phyloP scores from a whole-genome alignment of 2,329 filamentous ascomycete genomes.

The Aspergillus felis region DNA sequence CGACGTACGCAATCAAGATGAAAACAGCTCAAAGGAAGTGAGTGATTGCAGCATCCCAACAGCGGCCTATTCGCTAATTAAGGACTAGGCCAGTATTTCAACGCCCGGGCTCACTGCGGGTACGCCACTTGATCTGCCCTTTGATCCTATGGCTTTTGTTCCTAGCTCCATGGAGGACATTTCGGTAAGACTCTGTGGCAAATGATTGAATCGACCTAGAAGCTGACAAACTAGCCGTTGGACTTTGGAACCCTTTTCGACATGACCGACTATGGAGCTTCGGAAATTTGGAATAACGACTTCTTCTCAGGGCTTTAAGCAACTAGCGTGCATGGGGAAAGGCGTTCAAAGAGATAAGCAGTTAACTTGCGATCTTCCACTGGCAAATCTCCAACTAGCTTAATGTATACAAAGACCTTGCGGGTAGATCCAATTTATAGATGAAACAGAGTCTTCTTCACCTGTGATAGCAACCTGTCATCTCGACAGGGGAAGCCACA shows the following conservation, averaged over 20 bases:
- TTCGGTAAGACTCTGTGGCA: constrained; percentile 17
- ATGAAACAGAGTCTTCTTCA: neutral
- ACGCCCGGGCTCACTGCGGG: constrained; percentile 11
- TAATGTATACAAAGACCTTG: neutral
- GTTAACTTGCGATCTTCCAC: neutral
- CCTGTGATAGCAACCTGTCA: neutral
- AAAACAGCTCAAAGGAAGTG: constrained; percentile 17
- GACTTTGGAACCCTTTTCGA: constrained; percentile 31
- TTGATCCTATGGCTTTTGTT: constrained; percentile 23
- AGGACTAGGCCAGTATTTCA: constrained; percentile 10
- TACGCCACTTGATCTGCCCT: constrained; percentile 15
- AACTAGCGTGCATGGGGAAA: neutral
- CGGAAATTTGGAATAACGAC: constrained; percentile 25
- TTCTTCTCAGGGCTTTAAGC: constrained; percentile 15
- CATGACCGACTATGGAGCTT: constrained; percentile 20
- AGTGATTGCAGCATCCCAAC: neutral
- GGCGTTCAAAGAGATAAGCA: neutral
- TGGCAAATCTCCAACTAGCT: neutral
- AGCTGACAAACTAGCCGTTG: constrained; percentile 18
- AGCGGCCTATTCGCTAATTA: constrained; percentile 5
- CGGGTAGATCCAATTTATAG: neutral
- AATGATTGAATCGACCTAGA: constrained; percentile 2
- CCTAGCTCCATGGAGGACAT: constrained; percentile 19
- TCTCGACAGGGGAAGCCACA: neutral
- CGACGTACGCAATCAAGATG: constrained; percentile 15